Evolutionary conservation across 1,284 basidiomycete species (phyloP).

Genomic region (Amylostereum areolatum): DNA sequence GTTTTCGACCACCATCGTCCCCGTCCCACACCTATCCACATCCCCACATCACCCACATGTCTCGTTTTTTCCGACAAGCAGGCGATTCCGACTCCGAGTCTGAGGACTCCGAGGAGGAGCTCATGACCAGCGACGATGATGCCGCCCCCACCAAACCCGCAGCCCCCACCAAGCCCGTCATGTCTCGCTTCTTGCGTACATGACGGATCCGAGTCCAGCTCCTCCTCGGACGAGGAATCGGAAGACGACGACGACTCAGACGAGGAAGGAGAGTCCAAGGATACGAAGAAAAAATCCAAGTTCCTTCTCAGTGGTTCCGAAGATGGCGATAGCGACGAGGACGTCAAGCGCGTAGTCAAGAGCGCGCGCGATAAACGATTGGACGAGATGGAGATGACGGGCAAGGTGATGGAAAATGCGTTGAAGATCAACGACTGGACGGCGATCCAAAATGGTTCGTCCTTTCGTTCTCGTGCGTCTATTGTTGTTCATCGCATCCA

Average conservation of each 20-base stretch:
- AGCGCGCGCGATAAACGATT: slow-evolving; percentile 84
- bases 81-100: slow-evolving; percentile 78
- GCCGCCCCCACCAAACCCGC: slow-evolving; percentile 41
- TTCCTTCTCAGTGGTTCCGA: slow-evolving; percentile 48
- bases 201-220: slow-evolving; percentile 39
- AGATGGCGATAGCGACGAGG: slow-evolving; percentile 65
- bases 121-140: slow-evolving; percentile 73
- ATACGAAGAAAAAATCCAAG: slow-evolving; percentile 34
- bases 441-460: slow-evolving; percentile 78
- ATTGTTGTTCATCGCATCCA: too few species aligned
- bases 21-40: not conserved
- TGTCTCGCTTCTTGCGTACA: slow-evolving; percentile 70
- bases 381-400: slow-evolving; percentile 86
- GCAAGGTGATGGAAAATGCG: slow-evolving; percentile 91
- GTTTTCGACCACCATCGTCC: not conserved
- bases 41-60: slow-evolving; percentile 42
- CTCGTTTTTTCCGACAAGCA: slow-evolving; percentile 82
- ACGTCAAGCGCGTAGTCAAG: slow-evolving; percentile 68
- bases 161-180: slow-evolving; percentile 34
- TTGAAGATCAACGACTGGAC: slow-evolving; percentile 98
- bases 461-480: slow-evolving; percentile 3
- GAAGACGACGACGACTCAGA: slow-evolving; percentile 33
- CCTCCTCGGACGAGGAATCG: slow-evolving; percentile 42
- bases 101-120: slow-evolving; percentile 76
- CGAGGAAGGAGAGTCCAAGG: slow-evolving; percentile 25